Evolutionary conservation across 371 early-diverging fungal species (phyloP).

Genomic region (Syncephalis plumigaleata): DNA sequence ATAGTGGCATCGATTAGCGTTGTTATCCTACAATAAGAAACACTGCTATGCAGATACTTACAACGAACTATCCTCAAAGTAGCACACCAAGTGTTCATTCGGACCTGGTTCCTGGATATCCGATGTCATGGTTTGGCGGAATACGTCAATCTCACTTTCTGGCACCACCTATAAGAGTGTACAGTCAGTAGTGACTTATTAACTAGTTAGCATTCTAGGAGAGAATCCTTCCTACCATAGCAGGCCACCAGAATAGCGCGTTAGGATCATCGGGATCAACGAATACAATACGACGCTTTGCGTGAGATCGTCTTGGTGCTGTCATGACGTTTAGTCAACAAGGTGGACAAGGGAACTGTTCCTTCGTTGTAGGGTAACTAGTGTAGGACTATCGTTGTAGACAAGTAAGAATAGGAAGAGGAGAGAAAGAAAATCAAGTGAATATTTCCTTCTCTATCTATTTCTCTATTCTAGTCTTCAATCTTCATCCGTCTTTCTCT

Average conservation of each 20-base stretch:
- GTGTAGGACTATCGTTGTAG: no score
- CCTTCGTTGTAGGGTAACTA: no score
- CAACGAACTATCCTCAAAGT: slow-evolving; percentile 38
- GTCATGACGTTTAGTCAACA: no score
- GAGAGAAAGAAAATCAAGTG: no score
- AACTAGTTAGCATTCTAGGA: no score
- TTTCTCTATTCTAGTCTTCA: no score
- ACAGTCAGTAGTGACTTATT: background rate
- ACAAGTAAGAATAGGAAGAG: no score
- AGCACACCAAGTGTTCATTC: slow-evolving; percentile 30
- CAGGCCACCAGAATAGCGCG: slow-evolving; percentile 48
- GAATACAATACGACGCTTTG: slow-evolving; percentile 17
- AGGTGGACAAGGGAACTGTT: no score
- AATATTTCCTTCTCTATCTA: no score
- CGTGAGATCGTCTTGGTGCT: background rate
- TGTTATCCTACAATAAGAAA: no score
- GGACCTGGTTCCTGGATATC: slow-evolving; percentile 18
- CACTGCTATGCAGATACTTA: slow-evolving; percentile 7
- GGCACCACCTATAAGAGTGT: slow-evolving; percentile 21
- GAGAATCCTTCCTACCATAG: slow-evolving; percentile 30
- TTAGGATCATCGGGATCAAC: slow-evolving; percentile 32
- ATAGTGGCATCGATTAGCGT: no score
- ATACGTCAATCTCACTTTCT: slow-evolving; percentile 18
- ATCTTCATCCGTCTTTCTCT: no score
- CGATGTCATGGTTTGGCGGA: slow-evolving; percentile 15